These are phyloP conservation scores for Paraphaeosphaeria sporulosa DNA, from an alignment of 2,329 filamentous ascomycete genomes.

Conservation along the genomic window DNA sequence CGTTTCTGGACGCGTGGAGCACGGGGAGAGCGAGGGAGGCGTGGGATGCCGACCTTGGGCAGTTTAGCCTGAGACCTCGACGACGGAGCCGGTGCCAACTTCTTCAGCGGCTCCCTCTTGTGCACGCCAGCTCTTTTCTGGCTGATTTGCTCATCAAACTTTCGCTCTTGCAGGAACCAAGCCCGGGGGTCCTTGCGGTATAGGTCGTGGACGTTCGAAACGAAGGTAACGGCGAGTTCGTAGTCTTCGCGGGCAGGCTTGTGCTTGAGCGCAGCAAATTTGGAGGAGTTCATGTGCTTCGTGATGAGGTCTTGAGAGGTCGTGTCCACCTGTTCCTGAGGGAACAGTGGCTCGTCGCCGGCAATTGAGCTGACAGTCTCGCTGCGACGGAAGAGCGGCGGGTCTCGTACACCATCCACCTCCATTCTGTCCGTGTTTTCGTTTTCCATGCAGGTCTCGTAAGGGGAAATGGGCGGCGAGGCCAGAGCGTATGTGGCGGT, in stretches of 20 bases:
- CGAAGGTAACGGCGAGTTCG: conserved; percentile 42
- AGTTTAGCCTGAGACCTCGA: conserved; percentile 34
- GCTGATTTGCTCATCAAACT: conserved; percentile 58
- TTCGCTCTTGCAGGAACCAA: conserved; percentile 55
- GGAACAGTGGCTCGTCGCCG: conserved; percentile 46
- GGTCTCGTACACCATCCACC: conserved; percentile 42
- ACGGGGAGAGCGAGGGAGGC: conserved; percentile 43
- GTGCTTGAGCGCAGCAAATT: conserved; percentile 38
- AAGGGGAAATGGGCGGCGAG: conserved; percentile 52
- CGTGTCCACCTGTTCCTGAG: conserved; percentile 35
- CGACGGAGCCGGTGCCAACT: conserved; percentile 48
- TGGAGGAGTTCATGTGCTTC: conserved; percentile 44
- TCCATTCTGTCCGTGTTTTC: conserved; percentile 43
- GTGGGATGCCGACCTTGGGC: conserved; percentile 43
- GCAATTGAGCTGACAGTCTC: conserved; percentile 37
- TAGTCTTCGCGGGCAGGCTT: conserved; percentile 49
- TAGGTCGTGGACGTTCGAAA: conserved; percentile 41
- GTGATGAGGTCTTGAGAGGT: conserved; percentile 38
- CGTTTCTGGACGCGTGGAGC: conserved; percentile 45
- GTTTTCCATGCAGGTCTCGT: conserved; percentile 45
- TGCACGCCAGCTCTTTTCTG: conserved; percentile 51
- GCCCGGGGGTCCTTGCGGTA: conserved; percentile 52
- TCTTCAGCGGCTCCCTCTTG: conserved; percentile 47
- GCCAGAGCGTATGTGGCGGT: conserved; percentile 30
- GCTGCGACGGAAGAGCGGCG: conserved; percentile 44